These are phyloP conservation scores for Vigna trinervia DNA, from an alignment of 306 rosid species.

Conservation along the genomic window DNA sequence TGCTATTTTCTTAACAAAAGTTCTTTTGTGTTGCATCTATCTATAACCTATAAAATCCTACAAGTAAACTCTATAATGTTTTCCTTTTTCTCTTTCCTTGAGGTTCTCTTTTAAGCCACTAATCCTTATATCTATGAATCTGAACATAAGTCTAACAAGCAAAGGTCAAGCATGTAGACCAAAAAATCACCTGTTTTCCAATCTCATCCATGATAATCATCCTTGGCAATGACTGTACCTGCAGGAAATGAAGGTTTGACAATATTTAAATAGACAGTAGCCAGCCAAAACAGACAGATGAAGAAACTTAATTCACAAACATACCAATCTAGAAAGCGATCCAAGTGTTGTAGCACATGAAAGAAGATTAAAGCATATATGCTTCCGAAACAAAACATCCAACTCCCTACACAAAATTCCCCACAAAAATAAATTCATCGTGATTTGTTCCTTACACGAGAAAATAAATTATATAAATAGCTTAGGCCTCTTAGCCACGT, in stretches of 20 bases:
- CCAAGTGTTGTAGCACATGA: constrained; percentile 94
- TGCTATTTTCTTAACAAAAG: too few relatives aligned
- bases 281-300: constrained; percentile 24
- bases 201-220: constrained; percentile 98
- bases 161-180: background rate
- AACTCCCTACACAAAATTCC: constrained; percentile 73
- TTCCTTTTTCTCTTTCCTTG: too few relatives aligned
- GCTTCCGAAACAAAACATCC: constrained; percentile 83
- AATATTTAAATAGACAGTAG: constrained; percentile 31
- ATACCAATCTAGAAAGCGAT: constrained; percentile 96
- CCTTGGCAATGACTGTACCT: constrained; percentile 98
- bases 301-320: constrained; percentile 30
- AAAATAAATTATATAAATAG: background rate
- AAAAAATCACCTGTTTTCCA: constrained; percentile 82
- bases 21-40: too few relatives aligned
- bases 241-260: constrained; percentile 43
- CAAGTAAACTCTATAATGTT: too few relatives aligned
- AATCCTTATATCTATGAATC: too few relatives aligned
- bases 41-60: too few relatives aligned
- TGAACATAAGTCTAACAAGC: background rate
- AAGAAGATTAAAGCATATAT: constrained; percentile 86
- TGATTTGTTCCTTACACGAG: constrained; percentile 7
- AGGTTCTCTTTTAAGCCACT: too few relatives aligned
- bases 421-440: constrained; percentile 39
- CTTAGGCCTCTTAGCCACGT: constrained; percentile 14